Evolutionary conservation across 306 rosid genomes (phyloP).

Genomic region (Acmispon strigosus): DNA sequence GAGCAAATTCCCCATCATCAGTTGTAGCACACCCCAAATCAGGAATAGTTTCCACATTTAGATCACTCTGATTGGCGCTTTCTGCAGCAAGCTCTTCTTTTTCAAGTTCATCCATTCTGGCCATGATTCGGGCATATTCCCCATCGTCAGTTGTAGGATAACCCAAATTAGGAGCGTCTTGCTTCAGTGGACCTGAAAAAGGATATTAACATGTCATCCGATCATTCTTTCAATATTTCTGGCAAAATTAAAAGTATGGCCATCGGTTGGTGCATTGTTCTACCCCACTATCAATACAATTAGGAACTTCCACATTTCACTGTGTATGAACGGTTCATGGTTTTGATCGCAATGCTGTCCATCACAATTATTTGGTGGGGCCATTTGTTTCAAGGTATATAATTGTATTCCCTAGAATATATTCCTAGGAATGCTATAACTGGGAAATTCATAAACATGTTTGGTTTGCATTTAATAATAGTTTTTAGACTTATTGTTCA

Average conservation of each 20-base stretch:
- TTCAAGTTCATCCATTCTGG: slow-evolving; percentile 76
- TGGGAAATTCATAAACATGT: no score
- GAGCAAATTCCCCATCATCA: slow-evolving; percentile 52
- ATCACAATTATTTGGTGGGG: no score
- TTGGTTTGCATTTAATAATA: no score
- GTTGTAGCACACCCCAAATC: slow-evolving; percentile 17
- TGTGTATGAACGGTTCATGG: no score
- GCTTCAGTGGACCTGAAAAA: slow-evolving; percentile 36
- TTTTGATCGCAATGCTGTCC: no score
- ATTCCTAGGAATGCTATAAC: no score
- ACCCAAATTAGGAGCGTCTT: slow-evolving; percentile 26
- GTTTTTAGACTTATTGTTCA: no score
- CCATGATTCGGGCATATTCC: slow-evolving; percentile 47
- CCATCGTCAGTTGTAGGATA: slow-evolving; percentile 32
- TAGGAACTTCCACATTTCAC: no score
- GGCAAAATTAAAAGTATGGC: not conserved
- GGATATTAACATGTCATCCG: not conserved
- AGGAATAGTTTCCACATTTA: slow-evolving; percentile 33
- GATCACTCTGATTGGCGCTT: slow-evolving; percentile 22
- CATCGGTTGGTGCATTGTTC: no score
- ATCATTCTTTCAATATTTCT: not conserved
- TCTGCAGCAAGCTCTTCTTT: slow-evolving; percentile 72
- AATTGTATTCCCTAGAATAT: no score
- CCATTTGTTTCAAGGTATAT: no score
- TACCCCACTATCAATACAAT: not conserved